A percentile compares a stretch with the other conserved stretches of the same genome.
Conservation (phyloP, 371 early-diverging fungal genomes). For the Blastocladiella emersonii region DNA sequence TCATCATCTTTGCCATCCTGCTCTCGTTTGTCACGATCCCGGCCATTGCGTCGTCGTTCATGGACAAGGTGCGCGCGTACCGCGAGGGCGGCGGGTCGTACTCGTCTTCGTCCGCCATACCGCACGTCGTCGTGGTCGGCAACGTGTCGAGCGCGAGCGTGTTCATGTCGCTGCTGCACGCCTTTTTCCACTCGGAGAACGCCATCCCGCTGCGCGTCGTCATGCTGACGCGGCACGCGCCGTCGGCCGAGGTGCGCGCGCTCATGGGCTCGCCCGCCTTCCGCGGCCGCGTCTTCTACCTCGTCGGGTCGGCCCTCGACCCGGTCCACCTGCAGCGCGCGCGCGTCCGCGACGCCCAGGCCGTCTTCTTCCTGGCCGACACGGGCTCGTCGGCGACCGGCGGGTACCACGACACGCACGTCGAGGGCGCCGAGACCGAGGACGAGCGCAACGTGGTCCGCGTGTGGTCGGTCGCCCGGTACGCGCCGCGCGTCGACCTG, state of each 20-base stretch:
- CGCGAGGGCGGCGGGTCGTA: neutral
- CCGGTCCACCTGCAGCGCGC: conserved; percentile 27
- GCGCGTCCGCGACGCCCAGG: conserved; percentile 27
- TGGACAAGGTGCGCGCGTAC: neutral
- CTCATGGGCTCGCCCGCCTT: neutral
- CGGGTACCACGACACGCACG: conserved; percentile 13
- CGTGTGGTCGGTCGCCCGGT: conserved; percentile 46
- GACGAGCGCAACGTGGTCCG: conserved; percentile 32
- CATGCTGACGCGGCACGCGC: neutral
- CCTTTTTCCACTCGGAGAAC: neutral
- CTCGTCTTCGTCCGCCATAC: neutral
- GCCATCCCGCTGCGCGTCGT: neutral
- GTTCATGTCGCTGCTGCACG: neutral
- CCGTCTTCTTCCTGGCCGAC: conserved; percentile 37
- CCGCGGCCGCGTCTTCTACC: neutral
- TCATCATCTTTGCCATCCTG: neutral
- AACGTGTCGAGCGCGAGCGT: neutral
- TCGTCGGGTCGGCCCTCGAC: conserved; percentile 33
- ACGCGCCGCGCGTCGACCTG: conserved; percentile 39
- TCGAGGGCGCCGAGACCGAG: conserved; percentile 20
- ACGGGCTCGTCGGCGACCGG: conserved; percentile 3
- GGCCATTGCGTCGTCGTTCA: neutral
- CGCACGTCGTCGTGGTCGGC: neutral
- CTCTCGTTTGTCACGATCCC: neutral
- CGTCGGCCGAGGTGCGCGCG: neutral